Base-by-base conservation (phyloP, 805 yeast species). In the Scheffersomyces lignosus region DNA sequence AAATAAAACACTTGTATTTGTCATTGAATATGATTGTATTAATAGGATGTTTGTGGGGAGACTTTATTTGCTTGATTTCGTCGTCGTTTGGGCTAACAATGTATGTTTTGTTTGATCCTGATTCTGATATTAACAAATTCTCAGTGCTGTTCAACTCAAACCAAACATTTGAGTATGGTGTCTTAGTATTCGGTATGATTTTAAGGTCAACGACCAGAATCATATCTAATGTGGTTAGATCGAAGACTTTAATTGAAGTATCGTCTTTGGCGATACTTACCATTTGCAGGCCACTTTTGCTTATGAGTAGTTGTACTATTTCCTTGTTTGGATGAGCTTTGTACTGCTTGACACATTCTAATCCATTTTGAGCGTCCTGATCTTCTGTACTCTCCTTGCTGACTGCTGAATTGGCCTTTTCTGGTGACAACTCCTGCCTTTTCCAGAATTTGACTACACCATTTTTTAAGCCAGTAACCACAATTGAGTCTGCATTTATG, bases 151-250 rank as follows among this genome's bases (percentile, higher is more conserved):
- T 39, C 8, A 9, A 4, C 4, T 26, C 33, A 31, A 35, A 43
- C 55, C 56, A 52, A 24, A 45, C 30, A 25, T 35, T 42, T 16
- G 39, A 20, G 5, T 15, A 23, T 13, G 43, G 16, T 3, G 45
- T 32, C 10, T 13, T 29, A 2, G 46, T 33, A 14, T 33, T 42
- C 4, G 70, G 69, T 13, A 33, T 33, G 33, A 49, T 60, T 16
- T 33, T 45, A 4, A 65, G 38, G 10, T 51, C 52, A 4, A 64
- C 17, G 3, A 62, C 53, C 34, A 49, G 56, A 5, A 63, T 56
- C 69, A 68, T 59, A 32, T 68, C 73, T 18, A 62, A 49, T 4
- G 49, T 48, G 5, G 34, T 40, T 18, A 65, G 49, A 27, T 67
- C 73, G 43, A 64, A 67, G 4, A 68, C 38, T 43, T 62, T 47